Base-by-base conservation (phyloP, 1,284 basidiomycete genomes). In the Peniophora sp. region DNA sequence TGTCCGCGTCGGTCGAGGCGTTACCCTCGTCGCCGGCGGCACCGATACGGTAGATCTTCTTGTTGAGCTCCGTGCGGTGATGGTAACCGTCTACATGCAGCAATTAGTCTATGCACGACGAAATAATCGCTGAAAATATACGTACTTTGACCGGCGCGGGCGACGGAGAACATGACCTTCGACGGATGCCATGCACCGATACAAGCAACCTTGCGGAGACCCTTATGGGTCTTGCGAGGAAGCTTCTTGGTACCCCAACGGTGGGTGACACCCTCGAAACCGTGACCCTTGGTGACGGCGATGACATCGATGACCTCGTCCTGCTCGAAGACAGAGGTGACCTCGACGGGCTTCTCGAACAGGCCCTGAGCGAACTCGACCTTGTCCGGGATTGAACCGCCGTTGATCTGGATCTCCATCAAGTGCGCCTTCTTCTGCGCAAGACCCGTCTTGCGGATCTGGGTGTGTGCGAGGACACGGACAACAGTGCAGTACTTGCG, bases 321-420 rank as follows among this genome's bases (percentile, higher is more conserved):
- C 79, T 95, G 87, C 77, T 97, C 94, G 69, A 99, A 99, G 61
- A 99, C 77, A 45, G 81, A 79, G 56, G 69, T 68, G 63, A 97
- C 82, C 65, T 93, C 89, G 61, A 99, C 77, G 50, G 92, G 89
- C 83, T 99, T 98, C 79, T 99, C 97, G 65, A 99, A 99, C 70
- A 98, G 78, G 50, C 84, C 85, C 63, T 95, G 88, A 59, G 95
- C 92, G 65, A 89, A 99, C 69, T 95, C 91, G 69, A 99, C 95
- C 82, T 99, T 99, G 81, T 99, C 96, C 45, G 93, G 81, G 59
- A 98, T 71, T 43, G 90, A 91, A 57, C 97, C 97, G 73, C 97
- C 97, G 77, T 99, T 99, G 67, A 99, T 85, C 76, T 99, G 96
- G 70, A 99, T 96, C 81, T 99, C 97, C 95, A 98, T 98, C 51